phyloP scores from a whole-genome alignment of 2,329 filamentous ascomycete genomes.

The Claviceps sp. region DNA sequence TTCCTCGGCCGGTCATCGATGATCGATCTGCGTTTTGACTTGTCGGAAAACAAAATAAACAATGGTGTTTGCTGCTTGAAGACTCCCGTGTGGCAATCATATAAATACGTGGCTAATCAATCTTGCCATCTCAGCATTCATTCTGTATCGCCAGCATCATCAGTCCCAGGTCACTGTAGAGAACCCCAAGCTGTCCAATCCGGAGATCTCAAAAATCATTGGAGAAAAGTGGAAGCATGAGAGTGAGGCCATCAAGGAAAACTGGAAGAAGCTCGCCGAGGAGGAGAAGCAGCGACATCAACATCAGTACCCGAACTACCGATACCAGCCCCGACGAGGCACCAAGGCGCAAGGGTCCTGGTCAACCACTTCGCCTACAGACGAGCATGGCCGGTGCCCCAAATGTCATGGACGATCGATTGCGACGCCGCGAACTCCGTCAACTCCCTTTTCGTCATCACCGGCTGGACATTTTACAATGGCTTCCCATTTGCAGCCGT shows the following conservation, averaged over 20 bases:
- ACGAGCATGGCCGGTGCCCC: slow-evolving; percentile 46
- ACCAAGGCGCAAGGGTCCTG: slow-evolving; percentile 19
- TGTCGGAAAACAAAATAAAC: background rate
- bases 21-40: too few species aligned
- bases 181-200: slow-evolving; percentile 84
- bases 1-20: background rate
- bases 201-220: slow-evolving; percentile 94
- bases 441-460: slow-evolving; percentile 28
- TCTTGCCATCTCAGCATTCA: slow-evolving; percentile 58
- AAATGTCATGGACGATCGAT: slow-evolving; percentile 61
- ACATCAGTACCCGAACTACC: slow-evolving; percentile 82
- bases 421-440: slow-evolving; percentile 47
- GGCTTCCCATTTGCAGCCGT: slow-evolving; percentile 10
- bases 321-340: slow-evolving; percentile 75
- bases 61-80: background rate
- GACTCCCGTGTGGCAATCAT: background rate
- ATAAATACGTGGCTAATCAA: slow-evolving; percentile 12
- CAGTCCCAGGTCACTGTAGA: slow-evolving; percentile 69
- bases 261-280: slow-evolving; percentile 83
- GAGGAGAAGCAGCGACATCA: slow-evolving; percentile 87
- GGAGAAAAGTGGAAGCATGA: slow-evolving; percentile 82
- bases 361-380: slow-evolving; percentile 23
- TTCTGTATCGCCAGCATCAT: slow-evolving; percentile 88
- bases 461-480: slow-evolving; percentile 15
- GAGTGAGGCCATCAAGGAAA: slow-evolving; percentile 57